Percentiles rank a stretch among this genome's conserved stretches.
Conservation (phyloP, 495 filamentous ascomycete species). For the Evansstolkia leycettana region DNA sequence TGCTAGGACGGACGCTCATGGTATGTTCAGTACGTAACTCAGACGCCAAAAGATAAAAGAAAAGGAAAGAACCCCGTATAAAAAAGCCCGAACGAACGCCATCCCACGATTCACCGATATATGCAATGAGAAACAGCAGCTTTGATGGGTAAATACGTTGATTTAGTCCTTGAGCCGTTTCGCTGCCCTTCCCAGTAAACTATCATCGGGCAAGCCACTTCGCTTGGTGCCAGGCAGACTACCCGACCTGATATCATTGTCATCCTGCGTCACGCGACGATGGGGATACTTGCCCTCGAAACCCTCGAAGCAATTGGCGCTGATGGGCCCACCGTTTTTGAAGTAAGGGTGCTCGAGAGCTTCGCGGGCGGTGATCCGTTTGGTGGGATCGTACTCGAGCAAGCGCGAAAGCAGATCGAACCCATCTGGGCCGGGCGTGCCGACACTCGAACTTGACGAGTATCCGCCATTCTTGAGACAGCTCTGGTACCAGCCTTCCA, state of each 20-base stretch:
- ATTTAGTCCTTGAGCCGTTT: constrained; percentile 34
- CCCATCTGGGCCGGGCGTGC: constrained; percentile 58
- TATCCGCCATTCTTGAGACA: constrained; percentile 48
- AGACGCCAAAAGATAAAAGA: background rate
- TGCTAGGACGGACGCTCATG: too few relatives aligned
- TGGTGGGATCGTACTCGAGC: constrained; percentile 86
- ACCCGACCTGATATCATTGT: constrained; percentile 83
- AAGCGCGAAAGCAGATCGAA: constrained; percentile 69
- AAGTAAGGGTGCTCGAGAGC: constrained; percentile 88
- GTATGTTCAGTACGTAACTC: too few relatives aligned
- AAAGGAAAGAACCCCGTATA: background rate
- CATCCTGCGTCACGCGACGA: constrained; percentile 80
- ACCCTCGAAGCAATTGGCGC: constrained; percentile 81
- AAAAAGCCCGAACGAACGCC: too few relatives aligned
- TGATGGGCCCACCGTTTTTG: constrained; percentile 48
- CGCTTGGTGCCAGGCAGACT: constrained; percentile 87
- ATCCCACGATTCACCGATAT: too few relatives aligned
- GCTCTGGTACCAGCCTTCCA: constrained; percentile 56
- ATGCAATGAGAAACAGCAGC: too few relatives aligned
- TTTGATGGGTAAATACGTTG: constrained; percentile 1
- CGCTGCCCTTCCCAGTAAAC: constrained; percentile 36
- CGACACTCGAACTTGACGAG: constrained; percentile 31
- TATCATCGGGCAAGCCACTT: constrained; percentile 78
- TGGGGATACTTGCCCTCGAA: constrained; percentile 78
- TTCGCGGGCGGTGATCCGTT: constrained; percentile 70